Conservation (phyloP, 2,329 filamentous ascomycete genomes). For the Orbilia brochopaga region DNA sequence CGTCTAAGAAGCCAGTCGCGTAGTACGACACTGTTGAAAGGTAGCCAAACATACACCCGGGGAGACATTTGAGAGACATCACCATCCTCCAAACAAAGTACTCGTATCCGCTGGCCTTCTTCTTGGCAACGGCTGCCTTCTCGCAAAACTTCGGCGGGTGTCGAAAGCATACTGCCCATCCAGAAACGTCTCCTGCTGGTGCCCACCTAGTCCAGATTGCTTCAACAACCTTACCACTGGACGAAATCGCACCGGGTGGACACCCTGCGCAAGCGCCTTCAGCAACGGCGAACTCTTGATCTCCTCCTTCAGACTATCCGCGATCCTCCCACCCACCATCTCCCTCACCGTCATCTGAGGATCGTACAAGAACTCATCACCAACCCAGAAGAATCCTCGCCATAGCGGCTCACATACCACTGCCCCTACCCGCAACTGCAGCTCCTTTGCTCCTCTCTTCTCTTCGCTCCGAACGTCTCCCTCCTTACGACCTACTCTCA, state of each 20-base stretch:
- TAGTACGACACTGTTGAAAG: no score
- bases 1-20: no score
- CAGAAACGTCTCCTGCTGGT: no score
- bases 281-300: conserved; percentile 2
- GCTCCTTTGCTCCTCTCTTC: not conserved
- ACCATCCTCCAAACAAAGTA: no score
- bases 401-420: conserved; percentile 26
- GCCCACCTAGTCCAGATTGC: no score
- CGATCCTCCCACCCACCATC: conserved; percentile 15
- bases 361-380: not conserved
- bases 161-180: no score
- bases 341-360: conserved; percentile 24
- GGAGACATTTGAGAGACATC: no score
- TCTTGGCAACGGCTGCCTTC: no score
- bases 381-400: conserved; percentile 35
- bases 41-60: no score
- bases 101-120: no score
- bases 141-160: no score
- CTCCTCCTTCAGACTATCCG: conserved; percentile 10
- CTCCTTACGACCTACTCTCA: not conserved
- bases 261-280: not conserved
- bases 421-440: conserved; percentile 25
- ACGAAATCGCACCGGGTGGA: not conserved
- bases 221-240: not conserved
- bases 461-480: not conserved